Conservation (phyloP, 768 basidiomycete genomes). For the Gloeopeniophorella convolvens region DNA sequence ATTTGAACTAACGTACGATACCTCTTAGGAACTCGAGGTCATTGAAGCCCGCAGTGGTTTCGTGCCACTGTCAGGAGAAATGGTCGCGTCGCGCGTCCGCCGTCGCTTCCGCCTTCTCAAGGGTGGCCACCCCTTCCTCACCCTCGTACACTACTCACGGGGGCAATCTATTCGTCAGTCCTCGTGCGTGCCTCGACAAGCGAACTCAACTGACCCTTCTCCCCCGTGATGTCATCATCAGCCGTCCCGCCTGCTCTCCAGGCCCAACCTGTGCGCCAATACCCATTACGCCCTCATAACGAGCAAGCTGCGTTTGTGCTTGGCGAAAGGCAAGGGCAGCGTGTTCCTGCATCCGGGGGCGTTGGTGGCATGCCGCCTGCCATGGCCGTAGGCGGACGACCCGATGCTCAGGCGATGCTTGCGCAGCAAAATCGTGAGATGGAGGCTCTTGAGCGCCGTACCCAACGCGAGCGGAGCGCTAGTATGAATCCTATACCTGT, state of each 20-base stretch:
- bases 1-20: conserved; percentile 10
- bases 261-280: conserved; percentile 58
- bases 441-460: conserved; percentile 59
- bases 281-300: conserved; percentile 61
- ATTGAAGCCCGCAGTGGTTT: conserved; percentile 71
- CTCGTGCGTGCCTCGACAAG: not conserved
- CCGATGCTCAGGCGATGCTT: conserved; percentile 54
- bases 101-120: conserved; percentile 66
- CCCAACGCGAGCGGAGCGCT: conserved; percentile 33
- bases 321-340: conserved; percentile 70
- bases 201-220: no score
- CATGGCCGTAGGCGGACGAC: conserved; percentile 10
- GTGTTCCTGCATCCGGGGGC: conserved; percentile 30
- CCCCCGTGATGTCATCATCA: conserved; percentile 26
- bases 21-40: conserved; percentile 66
- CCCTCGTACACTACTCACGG: conserved; percentile 71
- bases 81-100: conserved; percentile 58
- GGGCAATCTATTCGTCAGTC: conserved; percentile 56
- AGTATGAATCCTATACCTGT: conserved; percentile 23
- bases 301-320: conserved; percentile 65
- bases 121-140: conserved; percentile 67
- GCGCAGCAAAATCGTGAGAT: conserved; percentile 67
- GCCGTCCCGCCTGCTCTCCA: conserved; percentile 53
- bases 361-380: conserved; percentile 8
- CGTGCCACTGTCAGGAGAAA: conserved; percentile 57